Evolutionary conservation across 306 rosid genomes (phyloP), one percentile per base, ranked within the genome.

Genomic region (Lathyrus aphaca): DNA sequence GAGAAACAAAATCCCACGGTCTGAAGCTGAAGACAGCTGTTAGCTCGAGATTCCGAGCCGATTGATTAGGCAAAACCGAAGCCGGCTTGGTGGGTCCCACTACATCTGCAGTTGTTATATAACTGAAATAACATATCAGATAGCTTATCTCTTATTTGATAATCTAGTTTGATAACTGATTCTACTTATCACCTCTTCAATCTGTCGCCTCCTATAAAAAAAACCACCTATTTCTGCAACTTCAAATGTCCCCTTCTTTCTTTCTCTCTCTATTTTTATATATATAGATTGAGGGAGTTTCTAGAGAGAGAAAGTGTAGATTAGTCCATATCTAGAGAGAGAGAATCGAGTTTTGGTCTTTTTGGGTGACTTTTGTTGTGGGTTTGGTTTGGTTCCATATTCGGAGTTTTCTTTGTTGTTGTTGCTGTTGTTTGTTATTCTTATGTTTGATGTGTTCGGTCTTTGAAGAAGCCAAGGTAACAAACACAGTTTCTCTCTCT

Each of bases 41-140:
- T 78, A 86, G 90, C 91, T 85, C 66, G 68, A 82, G 86, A 88
- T 93, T 86, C 95, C 96, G 80, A 84, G 97, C 97, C 96, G 96
- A 83, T 83, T 82, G 63, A 73, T 79, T 83, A 74, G 83, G 74
- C 84, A 81, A 82, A 77, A 68, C 35, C 58, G 77, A 74, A 88
- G 96, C 95, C 96, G 95, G 97, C 96, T 86, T 49, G 70, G 89
- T 67, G 81, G 96, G 85, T 50, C 96, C 93, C 73, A 1, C 2
- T 0, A 8, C 37, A 25, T 58, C 65, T 80, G 79, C 3, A 59
- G 78, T 72, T 76, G 65, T 81, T 11, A 5, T 5, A 76, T 58
- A 74, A 44, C 46, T 0, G 0, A 0, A 0, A 0, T 0, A 0
- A 0, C 66, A 0, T 79, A 64, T 39, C 42, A 0, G 0, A 25